A percentile compares a stretch with the other conserved stretches of the same genome.
Evolutionary conservation across 2,329 filamentous ascomycete genomes (phyloP).

Genomic region (Microsporum ferrugineum): DNA sequence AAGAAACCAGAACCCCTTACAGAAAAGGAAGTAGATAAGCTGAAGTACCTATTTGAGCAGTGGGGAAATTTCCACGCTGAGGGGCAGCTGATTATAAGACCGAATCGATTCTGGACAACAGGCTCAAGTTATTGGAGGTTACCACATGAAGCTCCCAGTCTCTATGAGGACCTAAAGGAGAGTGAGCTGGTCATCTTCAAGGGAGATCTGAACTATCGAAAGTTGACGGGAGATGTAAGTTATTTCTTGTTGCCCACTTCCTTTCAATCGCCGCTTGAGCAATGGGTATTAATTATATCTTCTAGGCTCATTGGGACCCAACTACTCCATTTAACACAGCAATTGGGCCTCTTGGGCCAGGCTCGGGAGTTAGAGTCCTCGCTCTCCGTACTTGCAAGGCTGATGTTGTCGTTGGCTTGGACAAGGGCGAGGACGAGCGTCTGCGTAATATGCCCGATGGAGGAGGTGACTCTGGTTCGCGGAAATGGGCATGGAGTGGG

Average conservation of each 20-base stretch:
- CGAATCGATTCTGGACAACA: constrained; percentile 85
- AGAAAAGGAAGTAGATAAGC: constrained; percentile 53
- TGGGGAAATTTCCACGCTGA: constrained; percentile 73
- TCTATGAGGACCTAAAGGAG: constrained; percentile 66
- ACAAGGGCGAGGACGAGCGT: constrained; percentile 69
- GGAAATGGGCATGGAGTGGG: constrained; percentile 90
- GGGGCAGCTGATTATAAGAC: constrained; percentile 69
- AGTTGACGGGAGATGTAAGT: constrained; percentile 75
- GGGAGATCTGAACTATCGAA: constrained; percentile 92
- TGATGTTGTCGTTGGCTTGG: constrained; percentile 85
- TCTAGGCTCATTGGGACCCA: constrained; percentile 64
- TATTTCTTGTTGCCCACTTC: background rate
- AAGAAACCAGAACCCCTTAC: constrained; percentile 46
- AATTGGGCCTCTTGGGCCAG: constrained; percentile 71
- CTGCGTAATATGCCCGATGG: constrained; percentile 57
- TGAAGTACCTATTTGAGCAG: constrained; percentile 68
- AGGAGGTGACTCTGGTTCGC: constrained; percentile 55
- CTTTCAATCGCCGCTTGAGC: constrained; percentile 3
- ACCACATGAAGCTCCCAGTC: constrained; percentile 52
- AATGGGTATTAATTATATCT: background rate
- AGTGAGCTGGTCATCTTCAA: constrained; percentile 92
- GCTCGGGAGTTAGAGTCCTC: constrained; percentile 71
- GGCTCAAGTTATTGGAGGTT: constrained; percentile 81
- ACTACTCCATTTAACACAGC: constrained; percentile 77
- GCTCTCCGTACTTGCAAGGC: constrained; percentile 92